A percentile compares a stretch with the other conserved stretches of the same genome.
Conservation (phyloP, 2,329 filamentous ascomycete species). For the Epichloe baconii region DNA sequence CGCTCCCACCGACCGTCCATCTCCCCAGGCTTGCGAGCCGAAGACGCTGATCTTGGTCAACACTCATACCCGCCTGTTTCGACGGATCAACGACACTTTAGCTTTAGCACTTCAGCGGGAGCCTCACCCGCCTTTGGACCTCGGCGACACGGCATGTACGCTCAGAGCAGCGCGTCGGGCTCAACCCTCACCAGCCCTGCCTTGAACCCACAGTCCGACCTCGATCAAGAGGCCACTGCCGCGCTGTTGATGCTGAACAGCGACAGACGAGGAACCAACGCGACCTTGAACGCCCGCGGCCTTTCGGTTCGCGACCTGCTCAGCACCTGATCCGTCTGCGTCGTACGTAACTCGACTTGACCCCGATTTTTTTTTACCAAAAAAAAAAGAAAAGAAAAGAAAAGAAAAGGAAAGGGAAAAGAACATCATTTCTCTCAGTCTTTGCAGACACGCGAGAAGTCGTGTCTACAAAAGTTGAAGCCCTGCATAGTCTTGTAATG, state of each 20-base stretch:
- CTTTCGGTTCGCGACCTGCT: constrained; percentile 43
- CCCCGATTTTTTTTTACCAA: neutral
- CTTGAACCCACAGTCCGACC: constrained; percentile 40
- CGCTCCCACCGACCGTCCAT: constrained; percentile 31
- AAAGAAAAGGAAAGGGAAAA: neutral
- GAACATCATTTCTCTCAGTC: too few species aligned
- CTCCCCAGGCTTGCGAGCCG: constrained; percentile 37
- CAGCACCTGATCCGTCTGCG: constrained; percentile 27
- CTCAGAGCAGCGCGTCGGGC: constrained; percentile 28
- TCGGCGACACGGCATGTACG: constrained; percentile 24
- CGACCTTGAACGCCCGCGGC: constrained; percentile 24
- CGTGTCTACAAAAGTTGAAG: too few species aligned
- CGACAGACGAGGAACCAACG: constrained; percentile 46
- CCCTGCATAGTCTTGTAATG: too few species aligned
- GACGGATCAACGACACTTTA: constrained; percentile 37
- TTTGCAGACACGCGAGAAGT: too few species aligned
- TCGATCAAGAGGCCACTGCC: constrained; percentile 69
- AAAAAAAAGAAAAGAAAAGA: neutral
- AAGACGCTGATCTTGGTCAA: constrained; percentile 31
- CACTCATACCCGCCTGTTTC: constrained; percentile 42
- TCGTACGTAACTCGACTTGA: neutral
- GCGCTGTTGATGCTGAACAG: constrained; percentile 79
- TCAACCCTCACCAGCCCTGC: constrained; percentile 47
- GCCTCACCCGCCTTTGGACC: constrained; percentile 47
- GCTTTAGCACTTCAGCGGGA: constrained; percentile 35